phyloP scores from a whole-genome alignment of 768 basidiomycete species.

The Baorangia bicolor region DNA sequence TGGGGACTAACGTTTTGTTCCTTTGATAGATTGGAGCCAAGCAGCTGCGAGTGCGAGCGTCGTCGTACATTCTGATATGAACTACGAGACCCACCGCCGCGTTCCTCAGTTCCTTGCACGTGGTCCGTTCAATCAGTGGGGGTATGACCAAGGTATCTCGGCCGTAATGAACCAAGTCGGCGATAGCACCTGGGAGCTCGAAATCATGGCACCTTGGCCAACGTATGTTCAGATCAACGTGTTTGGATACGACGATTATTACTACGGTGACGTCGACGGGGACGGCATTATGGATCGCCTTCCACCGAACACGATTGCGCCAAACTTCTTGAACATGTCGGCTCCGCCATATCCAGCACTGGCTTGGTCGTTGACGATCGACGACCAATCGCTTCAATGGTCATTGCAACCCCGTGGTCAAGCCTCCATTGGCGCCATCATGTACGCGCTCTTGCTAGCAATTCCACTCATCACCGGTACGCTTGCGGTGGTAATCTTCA shows the following conservation, averaged over 20 bases:
- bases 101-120: conserved; percentile 86
- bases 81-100: conserved; percentile 61
- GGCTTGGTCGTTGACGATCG: conserved; percentile 80
- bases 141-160: conserved; percentile 79
- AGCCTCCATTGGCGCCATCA: conserved; percentile 76
- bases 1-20: background rate
- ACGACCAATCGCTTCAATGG: conserved; percentile 80
- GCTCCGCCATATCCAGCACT: conserved; percentile 86
- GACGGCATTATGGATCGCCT: conserved; percentile 90
- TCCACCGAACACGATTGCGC: conserved; percentile 81
- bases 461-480: conserved; percentile 86
- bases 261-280: conserved; percentile 86
- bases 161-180: conserved; percentile 63
- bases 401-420: conserved; percentile 78
- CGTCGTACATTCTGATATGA: conserved; percentile 76
- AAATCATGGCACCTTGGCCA: conserved; percentile 91
- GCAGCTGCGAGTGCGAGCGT: conserved; percentile 58
- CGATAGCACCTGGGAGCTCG: conserved; percentile 77
- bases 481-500: conserved; percentile 82
- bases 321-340: conserved; percentile 90
- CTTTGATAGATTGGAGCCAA: conserved; percentile 70
- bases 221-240: conserved; percentile 89
- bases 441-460: conserved; percentile 78
- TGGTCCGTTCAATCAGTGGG: conserved; percentile 91
- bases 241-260: conserved; percentile 88